Evolutionary conservation across 768 basidiomycete species (phyloP), one percentile per base, ranked within the genome.

Genomic region (Agrocybe pediades): DNA sequence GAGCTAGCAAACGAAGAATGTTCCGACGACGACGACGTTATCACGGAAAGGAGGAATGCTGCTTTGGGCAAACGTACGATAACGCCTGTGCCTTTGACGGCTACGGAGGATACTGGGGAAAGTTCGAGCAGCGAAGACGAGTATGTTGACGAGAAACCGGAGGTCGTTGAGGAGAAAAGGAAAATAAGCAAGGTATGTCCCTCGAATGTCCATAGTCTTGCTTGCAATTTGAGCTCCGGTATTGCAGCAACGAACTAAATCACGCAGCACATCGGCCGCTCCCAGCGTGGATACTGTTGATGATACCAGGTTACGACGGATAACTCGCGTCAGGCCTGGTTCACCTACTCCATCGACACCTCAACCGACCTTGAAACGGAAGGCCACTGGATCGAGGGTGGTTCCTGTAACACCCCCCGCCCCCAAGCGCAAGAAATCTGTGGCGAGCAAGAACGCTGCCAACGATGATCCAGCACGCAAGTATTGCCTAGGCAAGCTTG

Each of bases 401-500:
- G 42, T 51, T 2, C 66, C 68, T 7, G n/a, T n/a, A n/a, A 41
- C 65, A 13, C 62, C 65, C 19, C 56, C 61, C 6, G 63, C 62
- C 7, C 59, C 60, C 9, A 67, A 65, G 41, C 58, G 62, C 19
- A 67, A 67, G 51, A 61, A 55, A 41, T 57, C 62, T 16, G 52
- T 42, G 39, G 46, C 41, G 6, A 41, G 45, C n/a, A 49, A 44
- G 20, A 61, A 63, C n/a, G 69, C 75, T 1, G 69, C 73, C 0
- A 68, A 72, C 6, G 86, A 86, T n/a, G 91, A 94, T 62, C 83
- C 88, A 8, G 78, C 83, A 0, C 79, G 92, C 57, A 91, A 86
- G 65, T 93, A 92, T 60, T 94, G 92, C 67, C 74, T 90, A 45
- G 79, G 80, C 13, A 92, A 92, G 69, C 70, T 92, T 60, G 81